Conservation (phyloP, 2,329 filamentous ascomycete species). For the Coniochaeta pulveracea region DNA sequence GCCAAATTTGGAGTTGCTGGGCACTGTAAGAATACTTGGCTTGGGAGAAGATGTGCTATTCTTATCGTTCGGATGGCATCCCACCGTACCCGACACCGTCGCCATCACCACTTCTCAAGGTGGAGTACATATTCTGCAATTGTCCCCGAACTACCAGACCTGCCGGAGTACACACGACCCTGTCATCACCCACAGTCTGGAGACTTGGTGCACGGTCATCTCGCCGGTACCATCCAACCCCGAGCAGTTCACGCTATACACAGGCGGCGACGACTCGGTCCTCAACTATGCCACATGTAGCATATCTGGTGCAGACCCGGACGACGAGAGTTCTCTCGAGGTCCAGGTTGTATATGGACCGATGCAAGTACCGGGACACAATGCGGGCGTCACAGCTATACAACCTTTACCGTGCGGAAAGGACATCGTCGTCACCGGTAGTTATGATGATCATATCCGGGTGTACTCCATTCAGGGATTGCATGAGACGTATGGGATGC, state of each 20-base stretch:
- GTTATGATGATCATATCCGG: constrained; percentile 79
- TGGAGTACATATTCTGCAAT: constrained; percentile 42
- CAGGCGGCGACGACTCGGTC: constrained; percentile 67
- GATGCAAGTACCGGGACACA: constrained; percentile 33
- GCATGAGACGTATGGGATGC: constrained; percentile 25
- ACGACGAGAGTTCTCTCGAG: constrained; percentile 5
- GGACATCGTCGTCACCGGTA: constrained; percentile 65
- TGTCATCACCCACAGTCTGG: constrained; percentile 41
- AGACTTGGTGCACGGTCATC: constrained; percentile 67
- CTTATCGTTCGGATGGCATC: constrained; percentile 65
- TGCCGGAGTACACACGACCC: constrained; percentile 21
- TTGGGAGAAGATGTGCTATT: constrained; percentile 52
- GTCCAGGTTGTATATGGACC: constrained; percentile 10
- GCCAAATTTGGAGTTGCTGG: constrained; percentile 25
- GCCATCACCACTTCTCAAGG: constrained; percentile 64
- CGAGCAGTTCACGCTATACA: constrained; percentile 36
- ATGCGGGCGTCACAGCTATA: constrained; percentile 82
- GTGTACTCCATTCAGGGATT: constrained; percentile 43
- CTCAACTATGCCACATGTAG: constrained; percentile 34
- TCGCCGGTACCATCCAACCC: constrained; percentile 18
- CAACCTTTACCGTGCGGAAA: constrained; percentile 48
- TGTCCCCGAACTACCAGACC: constrained; percentile 30
- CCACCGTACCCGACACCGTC: constrained; percentile 39
- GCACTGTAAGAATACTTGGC: constrained; percentile 31
- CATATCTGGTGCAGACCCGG: constrained; percentile 1